Percentiles rank a stretch among this genome's conserved stretches.
Conservation (phyloP, 441 rosid genomes). For the Bruguiera hainesii region DNA sequence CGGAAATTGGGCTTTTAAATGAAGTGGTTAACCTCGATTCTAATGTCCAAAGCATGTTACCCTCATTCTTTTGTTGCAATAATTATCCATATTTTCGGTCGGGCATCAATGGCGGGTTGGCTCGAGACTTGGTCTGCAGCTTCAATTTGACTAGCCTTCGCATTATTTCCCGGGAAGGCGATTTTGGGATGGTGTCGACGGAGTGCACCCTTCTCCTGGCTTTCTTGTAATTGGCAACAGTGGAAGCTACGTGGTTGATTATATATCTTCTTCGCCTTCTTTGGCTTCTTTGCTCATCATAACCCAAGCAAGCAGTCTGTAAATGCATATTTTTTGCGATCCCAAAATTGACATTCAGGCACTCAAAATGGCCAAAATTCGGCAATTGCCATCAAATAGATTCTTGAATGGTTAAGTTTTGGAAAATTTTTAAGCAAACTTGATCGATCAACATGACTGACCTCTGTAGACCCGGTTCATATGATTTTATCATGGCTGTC, state of each 20-base stretch:
- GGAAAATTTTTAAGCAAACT: neutral
- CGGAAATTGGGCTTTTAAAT: too few species aligned
- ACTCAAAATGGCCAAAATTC: too few species aligned
- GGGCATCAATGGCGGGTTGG: neutral
- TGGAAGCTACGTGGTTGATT: constrained; percentile 56
- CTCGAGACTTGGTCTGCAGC: constrained; percentile 6
- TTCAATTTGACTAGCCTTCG: constrained; percentile 66
- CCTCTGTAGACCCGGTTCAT: too few species aligned
- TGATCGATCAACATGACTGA: neutral
- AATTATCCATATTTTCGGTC: too few species aligned
- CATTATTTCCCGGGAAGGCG: constrained; percentile 86
- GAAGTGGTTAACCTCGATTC: too few species aligned
- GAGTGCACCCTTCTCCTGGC: constrained; percentile 53
- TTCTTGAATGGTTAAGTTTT: too few species aligned
- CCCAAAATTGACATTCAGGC: too few species aligned
- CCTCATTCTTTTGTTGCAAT: too few species aligned
- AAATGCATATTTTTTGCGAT: neutral
- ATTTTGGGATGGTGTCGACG: constrained; percentile 78
- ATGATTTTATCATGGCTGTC: too few species aligned
- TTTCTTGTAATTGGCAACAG: constrained; percentile 71
- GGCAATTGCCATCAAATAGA: too few species aligned
- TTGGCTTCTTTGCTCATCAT: constrained; percentile 53
- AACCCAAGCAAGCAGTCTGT: constrained; percentile 74
- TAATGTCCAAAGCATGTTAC: too few species aligned
- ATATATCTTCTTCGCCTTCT: constrained; percentile 64